A percentile compares a stretch with the other conserved stretches of the same genome.
phyloP scores from a whole-genome alignment of 208 protist genomes.

The Trypanosoma platydactyli region DNA sequence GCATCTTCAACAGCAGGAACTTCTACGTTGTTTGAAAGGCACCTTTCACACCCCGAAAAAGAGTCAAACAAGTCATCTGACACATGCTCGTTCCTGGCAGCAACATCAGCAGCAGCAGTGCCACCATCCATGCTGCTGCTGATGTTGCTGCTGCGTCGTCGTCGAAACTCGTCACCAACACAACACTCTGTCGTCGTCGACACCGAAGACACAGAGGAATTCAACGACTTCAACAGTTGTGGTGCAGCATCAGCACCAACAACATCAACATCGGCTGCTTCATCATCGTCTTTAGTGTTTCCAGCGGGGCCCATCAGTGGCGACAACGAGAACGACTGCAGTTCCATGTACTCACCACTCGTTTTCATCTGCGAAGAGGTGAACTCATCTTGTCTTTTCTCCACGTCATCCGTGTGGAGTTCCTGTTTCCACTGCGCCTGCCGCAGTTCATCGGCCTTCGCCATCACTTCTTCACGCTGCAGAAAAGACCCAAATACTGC shows the following conservation, averaged over 20 bases:
- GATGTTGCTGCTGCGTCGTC: no score
- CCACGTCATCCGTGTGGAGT: background rate
- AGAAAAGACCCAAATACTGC: slow-evolving; percentile 25
- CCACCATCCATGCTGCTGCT: background rate
- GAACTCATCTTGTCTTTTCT: no score
- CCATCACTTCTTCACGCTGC: background rate
- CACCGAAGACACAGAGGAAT: no score
- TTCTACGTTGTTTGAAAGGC: background rate
- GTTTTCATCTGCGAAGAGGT: background rate
- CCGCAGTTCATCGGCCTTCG: slow-evolving; percentile 11
- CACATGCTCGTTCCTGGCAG: background rate
- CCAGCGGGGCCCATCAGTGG: no score
- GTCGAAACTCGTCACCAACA: no score
- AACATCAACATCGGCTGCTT: no score
- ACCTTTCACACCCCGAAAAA: background rate
- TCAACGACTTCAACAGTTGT: no score
- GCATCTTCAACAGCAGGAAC: background rate
- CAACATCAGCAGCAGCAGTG: background rate
- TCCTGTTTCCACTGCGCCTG: background rate
- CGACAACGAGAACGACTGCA: no score
- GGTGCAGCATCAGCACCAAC: no score
- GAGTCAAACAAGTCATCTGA: no score
- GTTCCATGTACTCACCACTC: background rate
- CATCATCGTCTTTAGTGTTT: no score
- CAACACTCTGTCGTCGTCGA: no score